Evolutionary conservation across 75 land plant species (phyloP).

Genomic region (Adiantum capillusveneris): DNA sequence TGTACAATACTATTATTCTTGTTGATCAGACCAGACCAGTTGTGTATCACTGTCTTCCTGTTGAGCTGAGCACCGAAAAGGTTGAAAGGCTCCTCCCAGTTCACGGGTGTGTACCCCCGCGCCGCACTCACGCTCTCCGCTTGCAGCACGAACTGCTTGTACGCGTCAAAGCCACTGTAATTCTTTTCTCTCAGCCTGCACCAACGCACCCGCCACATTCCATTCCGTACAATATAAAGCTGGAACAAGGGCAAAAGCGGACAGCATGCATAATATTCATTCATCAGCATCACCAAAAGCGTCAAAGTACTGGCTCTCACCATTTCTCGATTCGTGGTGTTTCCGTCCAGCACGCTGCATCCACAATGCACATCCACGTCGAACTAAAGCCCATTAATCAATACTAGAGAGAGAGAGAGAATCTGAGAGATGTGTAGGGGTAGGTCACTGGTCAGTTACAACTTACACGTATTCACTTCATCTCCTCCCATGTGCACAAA

Average conservation of each 20-base stretch:
- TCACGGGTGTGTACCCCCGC: slow-evolving; percentile 70
- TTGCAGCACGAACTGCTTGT: slow-evolving; percentile 68
- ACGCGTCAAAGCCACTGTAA: slow-evolving; percentile 52
- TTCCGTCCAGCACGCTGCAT: slow-evolving; percentile 49
- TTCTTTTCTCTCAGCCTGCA: slow-evolving; percentile 51
- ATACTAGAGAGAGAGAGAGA: no score
- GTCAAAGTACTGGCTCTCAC: slow-evolving; percentile 18
- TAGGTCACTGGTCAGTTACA: background rate
- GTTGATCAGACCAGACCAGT: slow-evolving; percentile 51
- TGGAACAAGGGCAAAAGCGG: no score
- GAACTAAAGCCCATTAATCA: no score
- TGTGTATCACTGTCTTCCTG: slow-evolving; percentile 66
- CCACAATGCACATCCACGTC: background rate
- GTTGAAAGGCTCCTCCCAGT: slow-evolving; percentile 91
- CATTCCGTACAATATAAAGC: no score
- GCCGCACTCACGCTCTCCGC: slow-evolving; percentile 71
- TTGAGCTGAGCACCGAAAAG: slow-evolving; percentile 45
- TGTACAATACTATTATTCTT: no score
- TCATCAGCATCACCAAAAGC: background rate
- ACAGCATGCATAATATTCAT: no score
- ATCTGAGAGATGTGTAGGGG: background rate
- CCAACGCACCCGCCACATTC: no score
- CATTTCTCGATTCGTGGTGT: slow-evolving; percentile 46
- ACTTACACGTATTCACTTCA: slow-evolving; percentile 91
- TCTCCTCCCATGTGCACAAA: slow-evolving; percentile 94